Conservation (phyloP, 495 filamentous ascomycete species). For the Tetracladium marchalianum region DNA sequence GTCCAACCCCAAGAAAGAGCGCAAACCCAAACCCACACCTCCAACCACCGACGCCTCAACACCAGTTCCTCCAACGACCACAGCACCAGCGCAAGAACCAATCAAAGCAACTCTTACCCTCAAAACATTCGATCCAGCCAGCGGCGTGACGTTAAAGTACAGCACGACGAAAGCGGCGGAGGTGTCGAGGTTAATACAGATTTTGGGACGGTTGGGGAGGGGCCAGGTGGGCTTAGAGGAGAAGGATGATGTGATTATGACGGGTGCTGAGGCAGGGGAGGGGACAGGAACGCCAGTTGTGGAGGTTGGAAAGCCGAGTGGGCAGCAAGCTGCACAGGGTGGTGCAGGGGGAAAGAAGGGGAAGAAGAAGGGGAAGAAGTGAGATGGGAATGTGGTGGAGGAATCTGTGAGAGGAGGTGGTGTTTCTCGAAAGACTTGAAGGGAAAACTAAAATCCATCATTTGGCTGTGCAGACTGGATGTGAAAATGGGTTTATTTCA, state of each 20-base stretch:
- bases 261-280: slow-evolving; percentile 18
- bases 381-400: slow-evolving; percentile 1
- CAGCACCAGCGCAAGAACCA: slow-evolving; percentile 14
- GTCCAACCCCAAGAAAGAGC: too few species aligned
- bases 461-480: too few species aligned
- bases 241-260: slow-evolving; percentile 28
- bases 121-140: slow-evolving; percentile 81
- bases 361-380: slow-evolving; percentile 51
- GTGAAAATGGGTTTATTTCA: too few species aligned
- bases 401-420: too few species aligned
- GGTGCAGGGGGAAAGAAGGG: slow-evolving; percentile 37
- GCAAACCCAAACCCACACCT: slow-evolving; percentile 21
- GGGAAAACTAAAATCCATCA: background rate
- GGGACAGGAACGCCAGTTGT: slow-evolving; percentile 16
- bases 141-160: slow-evolving; percentile 81
- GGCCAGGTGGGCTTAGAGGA: slow-evolving; percentile 51
- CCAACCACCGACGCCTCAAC: slow-evolving; percentile 14
- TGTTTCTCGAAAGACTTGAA: background rate
- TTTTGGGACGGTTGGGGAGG: slow-evolving; percentile 56
- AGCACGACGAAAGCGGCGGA: slow-evolving; percentile 84
- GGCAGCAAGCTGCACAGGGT: slow-evolving; percentile 7
- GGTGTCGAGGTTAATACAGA: slow-evolving; percentile 69
- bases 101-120: slow-evolving; percentile 58
- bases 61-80: slow-evolving; percentile 18
- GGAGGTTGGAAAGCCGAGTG: slow-evolving; percentile 1